Percentiles rank a stretch among this genome's conserved stretches.
These are phyloP conservation scores for Tetragonia tetragonoides DNA, from an alignment of 148 eudicot genomes.

Conservation along the genomic window DNA sequence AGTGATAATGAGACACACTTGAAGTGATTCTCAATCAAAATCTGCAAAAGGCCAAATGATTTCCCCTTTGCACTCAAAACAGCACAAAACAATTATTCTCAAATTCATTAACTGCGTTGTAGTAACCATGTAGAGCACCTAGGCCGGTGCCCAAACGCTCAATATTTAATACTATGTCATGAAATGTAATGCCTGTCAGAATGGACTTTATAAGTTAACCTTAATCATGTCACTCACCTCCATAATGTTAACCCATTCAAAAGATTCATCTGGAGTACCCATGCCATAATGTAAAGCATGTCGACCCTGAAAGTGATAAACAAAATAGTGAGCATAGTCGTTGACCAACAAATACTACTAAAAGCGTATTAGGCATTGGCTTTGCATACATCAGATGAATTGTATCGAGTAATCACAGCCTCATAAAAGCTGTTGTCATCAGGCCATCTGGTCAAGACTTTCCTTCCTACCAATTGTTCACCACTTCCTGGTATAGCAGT, in stretches of 20 bases:
- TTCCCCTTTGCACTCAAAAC: background rate
- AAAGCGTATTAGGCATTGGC: constrained; percentile 17
- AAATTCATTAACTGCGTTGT: background rate
- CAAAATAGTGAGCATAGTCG: constrained; percentile 21
- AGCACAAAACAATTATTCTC: background rate
- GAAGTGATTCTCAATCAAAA: background rate
- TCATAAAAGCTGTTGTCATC: constrained; percentile 86
- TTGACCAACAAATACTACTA: constrained; percentile 7
- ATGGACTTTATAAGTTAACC: background rate
- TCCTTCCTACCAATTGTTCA: constrained; percentile 69
- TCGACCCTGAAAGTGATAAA: constrained; percentile 57
- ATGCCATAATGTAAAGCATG: constrained; percentile 82
- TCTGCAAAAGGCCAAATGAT: background rate
- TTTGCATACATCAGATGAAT: constrained; percentile 62
- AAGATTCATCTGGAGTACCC: constrained; percentile 60
- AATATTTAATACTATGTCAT: background rate
- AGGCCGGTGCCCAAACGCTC: background rate
- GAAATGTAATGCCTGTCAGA: background rate
- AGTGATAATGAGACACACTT: background rate
- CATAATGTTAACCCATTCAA: constrained; percentile 90
- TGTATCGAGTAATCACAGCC: constrained; percentile 74
- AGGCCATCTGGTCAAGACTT: constrained; percentile 92
- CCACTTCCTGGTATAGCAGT: constrained; percentile 41
- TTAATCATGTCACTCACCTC: constrained; percentile 44
- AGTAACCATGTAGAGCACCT: background rate